phyloP scores from a whole-genome alignment of 2,329 filamentous ascomycete genomes.

The Aspergillus aculeatus region DNA sequence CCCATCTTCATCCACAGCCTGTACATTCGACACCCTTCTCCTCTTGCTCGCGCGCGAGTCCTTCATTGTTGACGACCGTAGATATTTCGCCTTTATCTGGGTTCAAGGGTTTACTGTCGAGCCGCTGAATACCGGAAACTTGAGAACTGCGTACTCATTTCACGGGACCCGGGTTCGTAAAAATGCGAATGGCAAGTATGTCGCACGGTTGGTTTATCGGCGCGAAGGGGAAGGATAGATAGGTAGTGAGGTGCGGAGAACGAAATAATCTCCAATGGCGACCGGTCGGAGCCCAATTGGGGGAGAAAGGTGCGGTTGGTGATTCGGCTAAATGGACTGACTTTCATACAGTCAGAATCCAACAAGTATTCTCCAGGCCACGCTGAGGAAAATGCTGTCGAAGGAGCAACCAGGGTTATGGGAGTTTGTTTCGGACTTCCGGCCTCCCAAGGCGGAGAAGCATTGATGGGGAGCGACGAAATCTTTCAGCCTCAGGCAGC shows the following conservation, averaged over 20 bases:
- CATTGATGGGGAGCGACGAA: constrained; percentile 11
- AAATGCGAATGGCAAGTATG: background rate
- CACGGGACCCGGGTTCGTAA: background rate
- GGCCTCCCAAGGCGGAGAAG: constrained; percentile 5
- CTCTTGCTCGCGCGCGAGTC: constrained; percentile 37
- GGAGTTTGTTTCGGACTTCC: background rate
- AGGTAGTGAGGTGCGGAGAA: constrained; percentile 6
- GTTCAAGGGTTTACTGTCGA: background rate
- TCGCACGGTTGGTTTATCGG: background rate
- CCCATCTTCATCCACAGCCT: constrained; percentile 28
- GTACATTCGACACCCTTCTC: constrained; percentile 34
- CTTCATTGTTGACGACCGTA: constrained; percentile 25
- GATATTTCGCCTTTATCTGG: background rate
- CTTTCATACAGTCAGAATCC: background rate
- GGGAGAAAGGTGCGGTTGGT: background rate
- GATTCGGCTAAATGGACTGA: background rate
- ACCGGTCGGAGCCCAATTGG: background rate
- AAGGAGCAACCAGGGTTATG: background rate
- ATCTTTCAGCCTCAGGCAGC: constrained; percentile 29
- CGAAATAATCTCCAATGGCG: constrained; percentile 4
- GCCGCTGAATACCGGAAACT: background rate
- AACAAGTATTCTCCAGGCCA: background rate
- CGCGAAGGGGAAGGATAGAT: background rate
- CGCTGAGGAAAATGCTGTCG: background rate
- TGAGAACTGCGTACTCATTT: background rate